Evolutionary conservation across 495 filamentous ascomycete species (phyloP).

Genomic region (Penicillium herquei): DNA sequence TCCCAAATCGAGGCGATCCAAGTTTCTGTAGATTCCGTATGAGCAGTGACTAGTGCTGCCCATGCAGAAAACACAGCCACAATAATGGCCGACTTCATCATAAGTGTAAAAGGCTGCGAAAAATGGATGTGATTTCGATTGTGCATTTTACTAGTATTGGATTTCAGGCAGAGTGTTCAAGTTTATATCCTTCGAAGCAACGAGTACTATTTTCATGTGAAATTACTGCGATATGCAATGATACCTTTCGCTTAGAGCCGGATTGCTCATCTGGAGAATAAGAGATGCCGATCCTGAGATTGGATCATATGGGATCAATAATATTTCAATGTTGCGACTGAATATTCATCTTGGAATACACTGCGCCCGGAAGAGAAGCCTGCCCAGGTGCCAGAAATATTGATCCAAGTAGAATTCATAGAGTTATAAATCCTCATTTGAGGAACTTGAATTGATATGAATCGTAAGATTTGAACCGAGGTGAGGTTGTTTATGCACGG

Average conservation of each 20-base stretch:
- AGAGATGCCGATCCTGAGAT: neutral
- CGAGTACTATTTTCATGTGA: too few species aligned
- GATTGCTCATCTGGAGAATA: neutral
- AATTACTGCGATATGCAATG: conserved; percentile 1
- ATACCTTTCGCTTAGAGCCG: conserved; percentile 9
- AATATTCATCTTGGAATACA: too few species aligned
- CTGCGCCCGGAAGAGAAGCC: too few species aligned
- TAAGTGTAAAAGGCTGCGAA: too few species aligned
- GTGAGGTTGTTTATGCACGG: neutral
- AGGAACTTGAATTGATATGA: neutral
- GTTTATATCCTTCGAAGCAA: too few species aligned
- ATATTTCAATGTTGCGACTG: too few species aligned
- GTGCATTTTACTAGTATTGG: too few species aligned
- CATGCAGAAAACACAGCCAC: conserved; percentile 6
- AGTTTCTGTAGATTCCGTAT: conserved; percentile 10
- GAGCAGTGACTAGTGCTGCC: neutral
- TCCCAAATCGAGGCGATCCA: conserved; percentile 21
- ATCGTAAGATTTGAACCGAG: neutral
- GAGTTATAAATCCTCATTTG: too few species aligned
- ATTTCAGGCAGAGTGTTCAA: too few species aligned
- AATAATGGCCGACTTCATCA: conserved; percentile 8
- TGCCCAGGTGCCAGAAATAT: too few species aligned
- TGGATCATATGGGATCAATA: neutral
- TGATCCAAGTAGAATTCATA: too few species aligned
- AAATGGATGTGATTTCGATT: too few species aligned